These are phyloP conservation scores for Blastobotrys malaysiensis DNA, from an alignment of 1,139 yeast species.

Conservation along the genomic window DNA sequence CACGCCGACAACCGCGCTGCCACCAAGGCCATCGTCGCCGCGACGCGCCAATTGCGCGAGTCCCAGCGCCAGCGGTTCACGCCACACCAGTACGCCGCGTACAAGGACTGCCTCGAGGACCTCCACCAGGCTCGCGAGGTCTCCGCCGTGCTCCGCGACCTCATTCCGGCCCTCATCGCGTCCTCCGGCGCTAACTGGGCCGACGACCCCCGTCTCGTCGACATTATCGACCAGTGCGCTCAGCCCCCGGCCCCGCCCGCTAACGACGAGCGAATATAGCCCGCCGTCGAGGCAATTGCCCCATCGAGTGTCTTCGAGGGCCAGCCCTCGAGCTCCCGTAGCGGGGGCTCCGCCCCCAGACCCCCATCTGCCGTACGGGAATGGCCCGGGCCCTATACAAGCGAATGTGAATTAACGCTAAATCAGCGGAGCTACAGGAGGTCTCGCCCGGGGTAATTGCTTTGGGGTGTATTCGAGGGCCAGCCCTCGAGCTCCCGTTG, in stretches of 20 bases:
- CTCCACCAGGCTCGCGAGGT: slow-evolving; percentile 12
- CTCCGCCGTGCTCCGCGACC: slow-evolving; percentile 19
- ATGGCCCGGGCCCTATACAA: no score
- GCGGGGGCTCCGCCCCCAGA: background rate
- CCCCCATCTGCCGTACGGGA: no score
- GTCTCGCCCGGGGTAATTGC: no score
- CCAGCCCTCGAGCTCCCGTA: background rate
- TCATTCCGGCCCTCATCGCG: slow-evolving; percentile 19
- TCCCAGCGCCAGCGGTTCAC: slow-evolving; percentile 13
- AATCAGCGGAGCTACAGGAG: no score
- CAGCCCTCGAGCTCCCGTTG: no score
- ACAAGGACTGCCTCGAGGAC: slow-evolving; percentile 8
- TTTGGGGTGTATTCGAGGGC: no score
- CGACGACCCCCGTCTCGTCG: slow-evolving; percentile 14
- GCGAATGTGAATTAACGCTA: no score
- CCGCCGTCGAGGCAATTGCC: no score
- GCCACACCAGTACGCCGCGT: slow-evolving; percentile 11
- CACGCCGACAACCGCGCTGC: slow-evolving; percentile 13
- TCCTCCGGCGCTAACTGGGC: slow-evolving; percentile 25
- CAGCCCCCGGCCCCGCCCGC: background rate
- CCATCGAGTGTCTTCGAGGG: background rate
- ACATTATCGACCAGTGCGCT: slow-evolving; percentile 9
- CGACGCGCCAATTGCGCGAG: slow-evolving; percentile 4
- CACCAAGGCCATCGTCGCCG: slow-evolving; percentile 9
- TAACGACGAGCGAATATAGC: background rate